Evolutionary conservation across 2,329 filamentous ascomycete species (phyloP).

Genomic region (Lachnellula arida): DNA sequence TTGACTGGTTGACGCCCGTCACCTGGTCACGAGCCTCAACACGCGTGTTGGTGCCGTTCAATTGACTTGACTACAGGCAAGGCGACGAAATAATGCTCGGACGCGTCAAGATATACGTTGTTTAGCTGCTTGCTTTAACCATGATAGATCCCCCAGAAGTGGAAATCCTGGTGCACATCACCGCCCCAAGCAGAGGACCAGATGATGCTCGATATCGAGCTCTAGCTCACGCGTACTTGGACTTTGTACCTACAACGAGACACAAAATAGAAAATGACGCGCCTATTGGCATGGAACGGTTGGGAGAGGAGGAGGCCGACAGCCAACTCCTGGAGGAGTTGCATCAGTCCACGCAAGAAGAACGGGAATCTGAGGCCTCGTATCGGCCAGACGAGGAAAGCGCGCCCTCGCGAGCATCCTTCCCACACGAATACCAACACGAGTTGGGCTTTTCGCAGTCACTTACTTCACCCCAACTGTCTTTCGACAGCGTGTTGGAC

Average conservation of each 20-base stretch:
- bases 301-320: conserved; percentile 38
- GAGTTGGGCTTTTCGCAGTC: neutral
- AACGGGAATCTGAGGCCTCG: conserved; percentile 22
- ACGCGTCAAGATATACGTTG: neutral
- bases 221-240: conserved; percentile 29
- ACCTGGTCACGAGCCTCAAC: too few relatives aligned
- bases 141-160: conserved; percentile 15
- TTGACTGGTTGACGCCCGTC: too few relatives aligned
- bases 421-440: neutral
- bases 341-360: conserved; percentile 15
- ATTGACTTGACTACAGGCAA: too few relatives aligned
- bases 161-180: conserved; percentile 31
- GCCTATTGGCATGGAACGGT: conserved; percentile 19
- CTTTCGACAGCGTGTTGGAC: conserved; percentile 27
- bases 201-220: conserved; percentile 31
- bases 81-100: neutral
- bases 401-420: neutral
- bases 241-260: conserved; percentile 23
- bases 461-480: conserved; percentile 20
- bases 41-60: too few relatives aligned
- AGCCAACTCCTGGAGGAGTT: conserved; percentile 26
- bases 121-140: neutral
- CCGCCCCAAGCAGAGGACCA: conserved; percentile 28
- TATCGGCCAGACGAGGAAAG: conserved; percentile 17
- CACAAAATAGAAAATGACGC: conserved; percentile 35